Base-by-base conservation (phyloP, 441 rosid species). In the Adansonia gregorii region DNA sequence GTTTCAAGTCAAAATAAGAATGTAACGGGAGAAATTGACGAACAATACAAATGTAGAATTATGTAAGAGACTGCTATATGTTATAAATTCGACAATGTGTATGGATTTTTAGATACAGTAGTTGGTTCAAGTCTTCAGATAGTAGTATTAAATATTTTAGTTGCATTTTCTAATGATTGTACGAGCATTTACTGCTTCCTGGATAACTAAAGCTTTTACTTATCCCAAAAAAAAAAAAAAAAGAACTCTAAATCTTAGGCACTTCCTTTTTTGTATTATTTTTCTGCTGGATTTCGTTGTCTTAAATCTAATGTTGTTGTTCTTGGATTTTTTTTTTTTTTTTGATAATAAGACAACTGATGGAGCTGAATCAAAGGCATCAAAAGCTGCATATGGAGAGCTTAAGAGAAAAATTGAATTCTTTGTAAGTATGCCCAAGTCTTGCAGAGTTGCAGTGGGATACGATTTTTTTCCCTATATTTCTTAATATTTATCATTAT, bases 351-450 rank as follows among this genome's bases (percentile, higher is more conserved):
- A 76, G 79, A 56, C 54, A 43, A 46, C 45, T 7, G 35, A 27
- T 27, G 76, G 67, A 41, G 39, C 56, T 14, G 68, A 14, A 8
- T 14, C 61, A 45, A 51, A 67, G 76, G 76, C 74, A 17, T 46
- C 72, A 48, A 58, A 78, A 11, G 84, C 68, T 11, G 70, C 83
- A 55, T 82, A 82, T 74, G 90, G 88, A 66, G 91, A 91, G 67
- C 88, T 90, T 31, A 89, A 82, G 87, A 81, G 80, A 85, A 91
- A 90, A 81, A 82, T 93, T 70, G 93, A 89, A 65, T 77, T 78
- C 72, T 88, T 91, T 69, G 98, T 94, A 19, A 56, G 17, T 5
- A 24, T 24, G 17, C 41, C 0, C 3, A 27, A 27, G 39, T 6
- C 5, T 12, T 6, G 35, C 35, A 27, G 35, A 27, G 35, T 22